Evolutionary conservation across 768 basidiomycete genomes (phyloP), one percentile per base, ranked within the genome.

Genomic region (Trametopsis cervina): DNA sequence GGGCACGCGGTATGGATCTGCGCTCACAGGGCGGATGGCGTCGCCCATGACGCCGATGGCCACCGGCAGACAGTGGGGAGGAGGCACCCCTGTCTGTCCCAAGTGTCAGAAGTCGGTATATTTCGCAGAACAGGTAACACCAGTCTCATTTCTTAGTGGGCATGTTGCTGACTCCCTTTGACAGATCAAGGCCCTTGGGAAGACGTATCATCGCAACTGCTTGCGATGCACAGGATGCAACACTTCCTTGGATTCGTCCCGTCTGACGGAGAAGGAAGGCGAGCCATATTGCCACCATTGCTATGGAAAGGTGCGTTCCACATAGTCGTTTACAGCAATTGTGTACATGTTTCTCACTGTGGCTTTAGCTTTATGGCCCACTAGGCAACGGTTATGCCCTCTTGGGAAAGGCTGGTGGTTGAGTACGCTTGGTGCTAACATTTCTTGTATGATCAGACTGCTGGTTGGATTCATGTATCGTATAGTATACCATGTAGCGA

Each of bases 201-300:
- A 87, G 70, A 85, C 82, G 13, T 91, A 72, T 65, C 89, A 91
- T 54, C 88, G 86, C 58, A 69, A 66, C 13, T 91, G 89, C 57
- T 63, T 91, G 54, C 70, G 88, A n/a, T 91, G 88, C 60, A 72
- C 74, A 7, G 82, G 82, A 54, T 91, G 88, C 57, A 74, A 69
- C 46, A 78, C 80, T 0, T 58, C 69, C 5, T 67, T 91, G n/a
- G 87, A 89, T 57, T 85, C 87, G 25, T 81, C 70, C 40, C 75
- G 79, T 18, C 63, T 91, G 47, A 76, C 84, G 22, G 88, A 90
- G 61, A 84, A 84, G 58, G 85, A 87, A 39, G 88, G 82, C 1
- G 71, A 76, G 11, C 83, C 85, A 11, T 69, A 78, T 29, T 91
- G 88, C 54, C 73, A 76, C 48, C 71, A 79, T 39, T 91, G 88